Conservation (phyloP, 2,329 filamentous ascomycete genomes). For the Pseudonectria foliicola region DNA sequence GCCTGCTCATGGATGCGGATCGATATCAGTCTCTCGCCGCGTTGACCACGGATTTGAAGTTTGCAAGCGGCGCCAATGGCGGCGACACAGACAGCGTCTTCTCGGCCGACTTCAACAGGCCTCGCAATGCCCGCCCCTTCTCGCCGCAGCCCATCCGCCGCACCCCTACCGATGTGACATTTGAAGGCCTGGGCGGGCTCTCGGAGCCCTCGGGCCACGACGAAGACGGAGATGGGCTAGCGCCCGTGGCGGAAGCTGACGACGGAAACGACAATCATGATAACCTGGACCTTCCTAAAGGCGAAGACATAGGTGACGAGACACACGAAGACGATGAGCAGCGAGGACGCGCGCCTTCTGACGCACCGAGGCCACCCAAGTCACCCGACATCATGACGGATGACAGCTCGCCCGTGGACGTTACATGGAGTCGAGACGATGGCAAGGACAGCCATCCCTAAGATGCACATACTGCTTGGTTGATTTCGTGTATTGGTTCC, state of each 20-base stretch:
- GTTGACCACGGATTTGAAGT: slow-evolving; percentile 27
- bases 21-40: slow-evolving; percentile 53
- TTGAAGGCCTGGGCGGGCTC: slow-evolving; percentile 29
- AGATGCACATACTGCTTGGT: too few species aligned
- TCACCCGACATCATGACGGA: slow-evolving; percentile 23
- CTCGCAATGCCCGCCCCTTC: slow-evolving; percentile 50
- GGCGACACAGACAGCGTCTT: slow-evolving; percentile 46
- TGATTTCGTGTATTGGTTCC: too few species aligned
- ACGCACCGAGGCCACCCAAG: slow-evolving; percentile 10
- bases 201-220: slow-evolving; percentile 8
- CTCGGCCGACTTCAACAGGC: slow-evolving; percentile 45
- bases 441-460: slow-evolving; percentile 1
- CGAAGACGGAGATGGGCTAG: slow-evolving; percentile 14
- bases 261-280: slow-evolving; percentile 2
- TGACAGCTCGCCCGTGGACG: slow-evolving; percentile 21
- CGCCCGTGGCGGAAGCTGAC: slow-evolving; percentile 16
- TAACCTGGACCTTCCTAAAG: not conserved
- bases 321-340: slow-evolving; percentile 9
- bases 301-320: slow-evolving; percentile 5
- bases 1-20: slow-evolving; percentile 44
- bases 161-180: slow-evolving; percentile 33
- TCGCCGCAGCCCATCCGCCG: slow-evolving; percentile 47
- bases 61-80: slow-evolving; percentile 18
- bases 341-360: slow-evolving; percentile 11
- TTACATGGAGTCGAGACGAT: slow-evolving; percentile 15